phyloP scores from a whole-genome alignment of 2,329 filamentous ascomycete genomes.

The Pezicula carpinea region DNA sequence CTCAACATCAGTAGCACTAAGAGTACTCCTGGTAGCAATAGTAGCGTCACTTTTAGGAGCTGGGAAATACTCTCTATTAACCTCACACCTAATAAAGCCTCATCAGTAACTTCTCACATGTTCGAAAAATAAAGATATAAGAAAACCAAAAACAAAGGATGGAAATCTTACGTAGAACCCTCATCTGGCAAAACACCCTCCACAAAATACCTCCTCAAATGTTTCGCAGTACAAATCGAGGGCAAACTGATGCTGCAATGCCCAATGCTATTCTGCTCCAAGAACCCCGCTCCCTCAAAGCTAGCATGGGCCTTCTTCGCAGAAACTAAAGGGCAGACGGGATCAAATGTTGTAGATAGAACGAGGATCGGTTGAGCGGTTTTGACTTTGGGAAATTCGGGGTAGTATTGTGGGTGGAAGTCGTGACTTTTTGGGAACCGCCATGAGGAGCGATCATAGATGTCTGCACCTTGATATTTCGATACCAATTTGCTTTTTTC shows the following conservation, averaged over 20 bases:
- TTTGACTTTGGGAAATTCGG: slow-evolving; percentile 13
- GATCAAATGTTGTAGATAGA: slow-evolving; percentile 20
- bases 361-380: slow-evolving; percentile 21
- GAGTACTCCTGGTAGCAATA: background rate
- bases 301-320: slow-evolving; percentile 19
- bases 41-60: background rate
- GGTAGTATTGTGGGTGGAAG: slow-evolving; percentile 13
- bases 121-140: background rate
- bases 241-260: slow-evolving; percentile 20
- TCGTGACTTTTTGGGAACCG: slow-evolving; percentile 9
- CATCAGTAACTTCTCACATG: background rate
- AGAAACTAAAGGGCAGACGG: slow-evolving; percentile 18
- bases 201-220: slow-evolving; percentile 17
- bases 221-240: slow-evolving; percentile 18
- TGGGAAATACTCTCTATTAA: slow-evolving; percentile 14
- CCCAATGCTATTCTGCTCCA: slow-evolving; percentile 21
- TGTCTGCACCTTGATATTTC: slow-evolving; percentile 11
- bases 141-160: background rate
- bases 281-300: slow-evolving; percentile 19
- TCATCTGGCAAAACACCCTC: slow-evolving; percentile 16
- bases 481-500: slow-evolving; percentile 6
- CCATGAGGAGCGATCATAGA: slow-evolving; percentile 11
- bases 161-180: slow-evolving; percentile 11
- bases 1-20: slow-evolving; percentile 8
- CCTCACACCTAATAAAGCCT: slow-evolving; percentile 7